Base-by-base conservation (phyloP, 2,329 filamentous ascomycete genomes). In the Clarireedia monteithiana region DNA sequence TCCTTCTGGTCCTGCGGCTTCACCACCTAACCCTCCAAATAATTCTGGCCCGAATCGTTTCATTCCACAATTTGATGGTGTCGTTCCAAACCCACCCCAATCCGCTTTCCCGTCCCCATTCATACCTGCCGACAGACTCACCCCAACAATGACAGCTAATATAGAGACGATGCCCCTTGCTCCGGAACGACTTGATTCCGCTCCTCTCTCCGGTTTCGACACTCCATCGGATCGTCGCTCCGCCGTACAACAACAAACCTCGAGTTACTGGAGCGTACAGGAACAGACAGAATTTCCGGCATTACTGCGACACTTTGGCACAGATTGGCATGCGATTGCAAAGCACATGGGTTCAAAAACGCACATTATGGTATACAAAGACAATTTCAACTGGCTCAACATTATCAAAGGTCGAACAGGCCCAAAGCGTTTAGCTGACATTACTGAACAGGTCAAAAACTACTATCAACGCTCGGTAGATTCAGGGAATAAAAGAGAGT, bases 241-340 rank as follows among this genome's bases (percentile, higher is more conserved):
- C 48, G 20, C 36, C 20, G 56, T 61, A n/a, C 66, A 66, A 55
- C 83, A 85, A 61, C 83, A 85, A 61, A 82, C 86, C 14, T 90
- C 86, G 1, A 92, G 88, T 70, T 94, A 94, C 69, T 94, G 89
- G 89, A 92, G 88, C 65, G 88, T 92, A 23, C 86, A 86, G 1
- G 89, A 94, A 71, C 79, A 86, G 54, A 86, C 79, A 48, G 88
- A 91, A 65, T 94, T 94, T 70, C 84, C 85, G 38, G 80, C 78
- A 55, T 77, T 90, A 57, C 75, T 94, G 48, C 79, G 77, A 50
- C 80, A 89, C 54, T 92, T 90, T 72, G 89, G 89, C 57, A 89
- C 85, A 15, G 88, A 94, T 68, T 94, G 88, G 82, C 74, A 75
- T 49, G 81, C 80, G 4, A 92, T 92, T 70, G 86, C 89, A 42